Evolutionary conservation across 2,329 filamentous ascomycete species (phyloP).

Genomic region (Podosphaera fusca): DNA sequence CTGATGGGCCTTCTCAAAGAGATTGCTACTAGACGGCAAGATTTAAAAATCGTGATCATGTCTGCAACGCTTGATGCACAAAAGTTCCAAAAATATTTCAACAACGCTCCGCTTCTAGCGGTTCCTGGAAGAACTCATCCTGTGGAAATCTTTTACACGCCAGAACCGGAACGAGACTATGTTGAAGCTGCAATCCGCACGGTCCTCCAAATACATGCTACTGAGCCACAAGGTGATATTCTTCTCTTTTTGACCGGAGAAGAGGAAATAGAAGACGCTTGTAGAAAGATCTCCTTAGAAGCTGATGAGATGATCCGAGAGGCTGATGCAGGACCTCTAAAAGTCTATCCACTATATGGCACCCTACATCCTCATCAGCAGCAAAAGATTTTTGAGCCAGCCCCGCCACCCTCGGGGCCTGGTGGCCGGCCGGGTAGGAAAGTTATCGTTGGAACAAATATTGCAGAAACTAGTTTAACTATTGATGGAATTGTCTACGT

Average conservation of each 20-base stretch:
- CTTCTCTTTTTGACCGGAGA: slow-evolving; percentile 90
- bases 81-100: slow-evolving; percentile 96
- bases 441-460: slow-evolving; percentile 86
- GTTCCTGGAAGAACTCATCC: slow-evolving; percentile 90
- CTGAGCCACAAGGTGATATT: slow-evolving; percentile 79
- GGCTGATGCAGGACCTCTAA: slow-evolving; percentile 72
- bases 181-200: slow-evolving; percentile 87
- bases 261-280: slow-evolving; percentile 94
- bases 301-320: slow-evolving; percentile 80
- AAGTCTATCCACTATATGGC: slow-evolving; percentile 84
- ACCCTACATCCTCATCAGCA: slow-evolving; percentile 81
- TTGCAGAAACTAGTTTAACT: slow-evolving; percentile 89
- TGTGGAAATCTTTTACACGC: slow-evolving; percentile 96
- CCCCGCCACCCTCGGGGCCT: slow-evolving; percentile 46
- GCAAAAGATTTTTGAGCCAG: slow-evolving; percentile 82
- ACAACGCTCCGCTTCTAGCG: slow-evolving; percentile 74
- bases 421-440: slow-evolving; percentile 81
- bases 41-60: slow-evolving; percentile 98
- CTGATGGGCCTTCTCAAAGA: slow-evolving; percentile 93
- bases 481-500: slow-evolving; percentile 99
- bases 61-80: slow-evolving; percentile 92
- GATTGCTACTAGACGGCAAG: slow-evolving; percentile 55
- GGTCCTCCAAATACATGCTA: slow-evolving; percentile 87
- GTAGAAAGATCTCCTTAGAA: slow-evolving; percentile 74
- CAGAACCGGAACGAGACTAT: slow-evolving; percentile 87